Evolutionary conservation across 352 stramenopile species (phyloP).

Genomic region (Phytophthora pluvialis): DNA sequence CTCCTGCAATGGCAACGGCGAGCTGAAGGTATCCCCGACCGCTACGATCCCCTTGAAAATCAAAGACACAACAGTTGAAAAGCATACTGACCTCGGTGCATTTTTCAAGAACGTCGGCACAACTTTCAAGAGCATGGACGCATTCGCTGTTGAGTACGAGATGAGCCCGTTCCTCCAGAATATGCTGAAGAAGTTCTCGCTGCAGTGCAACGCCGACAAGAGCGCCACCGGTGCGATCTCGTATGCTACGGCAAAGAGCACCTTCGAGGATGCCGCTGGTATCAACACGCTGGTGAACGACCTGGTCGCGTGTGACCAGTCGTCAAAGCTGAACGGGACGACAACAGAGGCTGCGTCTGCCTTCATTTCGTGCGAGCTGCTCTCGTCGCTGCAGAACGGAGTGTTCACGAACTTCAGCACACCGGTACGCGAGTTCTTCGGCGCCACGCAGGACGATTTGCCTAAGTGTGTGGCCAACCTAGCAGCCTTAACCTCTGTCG

Average conservation of each 20-base stretch:
- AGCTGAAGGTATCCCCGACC: slow-evolving; percentile 37
- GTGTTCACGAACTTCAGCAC: slow-evolving; percentile 80
- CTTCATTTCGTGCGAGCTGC: slow-evolving; percentile 69
- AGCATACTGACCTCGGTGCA: slow-evolving; percentile 29
- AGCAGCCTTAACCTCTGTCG: slow-evolving; percentile 47
- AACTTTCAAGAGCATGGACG: slow-evolving; percentile 43
- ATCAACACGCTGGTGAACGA: slow-evolving; percentile 56
- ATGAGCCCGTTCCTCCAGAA: slow-evolving; percentile 61
- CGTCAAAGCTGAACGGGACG: slow-evolving; percentile 49
- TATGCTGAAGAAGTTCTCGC: slow-evolving; percentile 59
- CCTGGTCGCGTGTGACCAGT: slow-evolving; percentile 54
- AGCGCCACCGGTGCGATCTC: slow-evolving; percentile 40
- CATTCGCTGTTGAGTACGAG: slow-evolving; percentile 65
- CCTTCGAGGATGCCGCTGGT: slow-evolving; percentile 49
- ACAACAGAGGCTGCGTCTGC: slow-evolving; percentile 52
- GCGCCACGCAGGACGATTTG: slow-evolving; percentile 45
- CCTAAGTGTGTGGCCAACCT: slow-evolving; percentile 64
- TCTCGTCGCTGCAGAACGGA: slow-evolving; percentile 72
- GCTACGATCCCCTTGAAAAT: slow-evolving; percentile 46
- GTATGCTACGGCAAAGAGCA: slow-evolving; percentile 48
- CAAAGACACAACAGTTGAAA: slow-evolving; percentile 36
- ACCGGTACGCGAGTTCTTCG: slow-evolving; percentile 62
- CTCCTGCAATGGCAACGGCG: slow-evolving; percentile 29
- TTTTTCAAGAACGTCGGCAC: slow-evolving; percentile 47
- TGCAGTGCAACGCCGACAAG: slow-evolving; percentile 46